Conservation (phyloP, 2,329 filamentous ascomycete species). For the Exophiala mesophila region DNA sequence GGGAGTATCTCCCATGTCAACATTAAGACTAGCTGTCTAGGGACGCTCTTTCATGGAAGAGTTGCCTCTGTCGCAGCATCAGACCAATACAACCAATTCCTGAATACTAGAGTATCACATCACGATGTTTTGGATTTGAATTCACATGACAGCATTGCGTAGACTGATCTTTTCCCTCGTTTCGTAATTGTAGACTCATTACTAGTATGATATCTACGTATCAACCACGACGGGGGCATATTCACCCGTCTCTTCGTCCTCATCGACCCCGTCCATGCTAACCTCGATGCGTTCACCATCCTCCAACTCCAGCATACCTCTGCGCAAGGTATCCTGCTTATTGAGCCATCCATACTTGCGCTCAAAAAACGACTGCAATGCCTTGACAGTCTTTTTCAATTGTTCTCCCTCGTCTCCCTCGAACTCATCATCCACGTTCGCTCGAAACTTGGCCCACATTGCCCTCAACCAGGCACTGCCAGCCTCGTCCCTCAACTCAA, state of each 20-base stretch:
- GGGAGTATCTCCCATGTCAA: too few relatives aligned
- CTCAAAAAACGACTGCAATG: constrained; percentile 51
- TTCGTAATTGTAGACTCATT: too few relatives aligned
- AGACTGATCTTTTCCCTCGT: too few relatives aligned
- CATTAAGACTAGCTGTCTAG: too few relatives aligned
- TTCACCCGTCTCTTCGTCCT: constrained; percentile 60
- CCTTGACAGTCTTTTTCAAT: constrained; percentile 51
- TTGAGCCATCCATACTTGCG: constrained; percentile 54
- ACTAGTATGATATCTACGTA: constrained; percentile 37
- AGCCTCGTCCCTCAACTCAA: constrained; percentile 51
- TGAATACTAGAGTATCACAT: too few relatives aligned
- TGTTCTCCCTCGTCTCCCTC: constrained; percentile 28
- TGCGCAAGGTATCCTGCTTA: constrained; percentile 49
- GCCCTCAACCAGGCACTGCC: constrained; percentile 50
- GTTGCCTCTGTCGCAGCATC: too few relatives aligned
- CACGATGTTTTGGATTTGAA: too few relatives aligned
- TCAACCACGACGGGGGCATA: constrained; percentile 59
- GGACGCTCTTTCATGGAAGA: too few relatives aligned
- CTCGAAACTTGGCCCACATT: constrained; percentile 50
- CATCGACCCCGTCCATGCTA: constrained; percentile 50
- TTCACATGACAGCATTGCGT: too few relatives aligned
- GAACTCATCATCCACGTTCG: constrained; percentile 45
- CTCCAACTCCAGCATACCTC: constrained; percentile 56
- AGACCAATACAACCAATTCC: too few relatives aligned
- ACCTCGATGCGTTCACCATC: constrained; percentile 60